Conservation (phyloP, 2,329 filamentous ascomycete species). For the Fusarium clavum region DNA sequence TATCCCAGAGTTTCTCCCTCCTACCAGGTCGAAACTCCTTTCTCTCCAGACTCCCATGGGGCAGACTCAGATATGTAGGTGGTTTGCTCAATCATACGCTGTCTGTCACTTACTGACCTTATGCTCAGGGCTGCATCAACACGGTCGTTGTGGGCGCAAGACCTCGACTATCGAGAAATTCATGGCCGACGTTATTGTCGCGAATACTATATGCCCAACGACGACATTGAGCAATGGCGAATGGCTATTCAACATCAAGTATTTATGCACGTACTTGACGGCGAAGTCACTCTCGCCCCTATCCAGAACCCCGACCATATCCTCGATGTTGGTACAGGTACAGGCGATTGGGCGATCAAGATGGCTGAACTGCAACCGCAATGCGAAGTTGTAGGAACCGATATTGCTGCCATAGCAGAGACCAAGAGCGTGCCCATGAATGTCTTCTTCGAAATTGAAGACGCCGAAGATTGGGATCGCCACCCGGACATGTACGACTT, state of each 20-base stretch:
- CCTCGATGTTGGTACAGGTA: constrained; percentile 70
- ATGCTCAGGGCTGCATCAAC: constrained; percentile 56
- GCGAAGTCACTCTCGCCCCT: constrained; percentile 58
- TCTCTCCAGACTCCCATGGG: constrained; percentile 46
- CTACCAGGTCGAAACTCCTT: constrained; percentile 52
- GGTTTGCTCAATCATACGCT: constrained; percentile 35
- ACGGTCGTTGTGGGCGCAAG: constrained; percentile 61
- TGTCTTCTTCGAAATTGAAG: constrained; percentile 69
- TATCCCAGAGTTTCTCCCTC: constrained; percentile 53
- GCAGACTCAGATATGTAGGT: constrained; percentile 56
- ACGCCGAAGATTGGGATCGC: constrained; percentile 70
- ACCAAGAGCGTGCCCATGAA: constrained; percentile 68
- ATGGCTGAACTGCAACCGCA: constrained; percentile 65
- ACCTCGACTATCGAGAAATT: constrained; percentile 68
- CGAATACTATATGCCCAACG: constrained; percentile 74
- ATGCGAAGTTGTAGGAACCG: constrained; percentile 69
- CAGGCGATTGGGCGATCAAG: constrained; percentile 63
- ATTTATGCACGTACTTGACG: constrained; percentile 64
- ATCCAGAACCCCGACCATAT: constrained; percentile 56
- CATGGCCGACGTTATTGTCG: constrained; percentile 72
- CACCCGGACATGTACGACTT: constrained; percentile 65
- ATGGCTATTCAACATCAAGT: constrained; percentile 72
- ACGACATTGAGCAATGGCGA: constrained; percentile 72
- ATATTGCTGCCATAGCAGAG: constrained; percentile 68
- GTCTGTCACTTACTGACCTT: constrained; percentile 6